Percentiles rank a stretch among this genome's conserved stretches.
Conservation (phyloP, 2,329 filamentous ascomycete genomes). For the Colletotrichum camelliae region DNA sequence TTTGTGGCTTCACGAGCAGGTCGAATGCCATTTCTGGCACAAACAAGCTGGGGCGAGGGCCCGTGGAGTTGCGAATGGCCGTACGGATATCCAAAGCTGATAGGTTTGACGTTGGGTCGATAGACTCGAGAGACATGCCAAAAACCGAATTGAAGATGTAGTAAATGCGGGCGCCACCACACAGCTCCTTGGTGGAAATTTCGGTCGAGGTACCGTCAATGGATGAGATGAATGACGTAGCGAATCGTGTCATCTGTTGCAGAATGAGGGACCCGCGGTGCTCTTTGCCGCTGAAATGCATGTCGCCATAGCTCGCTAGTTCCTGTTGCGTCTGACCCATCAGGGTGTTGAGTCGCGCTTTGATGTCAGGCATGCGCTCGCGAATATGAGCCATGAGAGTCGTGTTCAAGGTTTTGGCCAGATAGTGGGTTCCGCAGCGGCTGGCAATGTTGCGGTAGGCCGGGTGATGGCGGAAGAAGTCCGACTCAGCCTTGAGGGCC, state of each 20-base stretch:
- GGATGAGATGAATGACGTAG: conserved; percentile 96
- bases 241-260: conserved; percentile 97
- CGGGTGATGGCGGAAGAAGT: conserved; percentile 97
- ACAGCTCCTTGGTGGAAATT: conserved; percentile 97
- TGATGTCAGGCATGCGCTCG: conserved; percentile 95
- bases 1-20: conserved; percentile 96
- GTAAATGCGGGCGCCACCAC: conserved; percentile 93
- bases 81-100: conserved; percentile 95
- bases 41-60: conserved; percentile 92
- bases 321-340: conserved; percentile 99
- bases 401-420: conserved; percentile 93
- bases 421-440: conserved; percentile 90
- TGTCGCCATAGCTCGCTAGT: conserved; percentile 95
- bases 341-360: conserved; percentile 93
- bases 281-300: conserved; percentile 96
- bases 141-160: conserved; percentile 99
- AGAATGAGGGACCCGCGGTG: conserved; percentile 94
- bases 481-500: conserved; percentile 85
- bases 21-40: conserved; percentile 98
- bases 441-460: conserved; percentile 96
- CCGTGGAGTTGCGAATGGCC: conserved; percentile 96
- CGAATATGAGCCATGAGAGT: conserved; percentile 97
- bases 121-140: conserved; percentile 92
- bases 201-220: conserved; percentile 99
- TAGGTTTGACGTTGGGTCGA: conserved; percentile 94